Evolutionary conservation across 768 basidiomycete genomes (phyloP).

Genomic region (Hypholoma sublateritium): DNA sequence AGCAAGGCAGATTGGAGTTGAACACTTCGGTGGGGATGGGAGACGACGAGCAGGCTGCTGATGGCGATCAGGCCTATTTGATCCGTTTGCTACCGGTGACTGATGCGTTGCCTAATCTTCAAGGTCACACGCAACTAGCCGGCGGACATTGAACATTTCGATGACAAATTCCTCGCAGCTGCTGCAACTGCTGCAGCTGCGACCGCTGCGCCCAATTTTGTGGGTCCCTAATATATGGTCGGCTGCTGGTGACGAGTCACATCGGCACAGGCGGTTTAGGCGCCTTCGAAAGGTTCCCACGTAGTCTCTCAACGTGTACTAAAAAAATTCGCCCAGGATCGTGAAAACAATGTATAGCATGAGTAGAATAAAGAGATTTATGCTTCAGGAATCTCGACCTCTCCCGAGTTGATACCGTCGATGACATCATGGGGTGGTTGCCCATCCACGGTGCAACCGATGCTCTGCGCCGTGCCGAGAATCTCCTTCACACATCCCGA

Average conservation of each 20-base stretch:
- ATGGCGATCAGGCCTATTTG: too few relatives aligned
- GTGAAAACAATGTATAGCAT: conserved; percentile 24
- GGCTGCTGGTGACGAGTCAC: background rate
- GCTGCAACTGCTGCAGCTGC: too few relatives aligned
- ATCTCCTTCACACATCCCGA: conserved; percentile 95
- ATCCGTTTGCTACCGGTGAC: too few relatives aligned
- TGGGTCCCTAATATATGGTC: background rate
- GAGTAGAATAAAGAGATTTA: conserved; percentile 41
- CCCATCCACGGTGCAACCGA: conserved; percentile 97
- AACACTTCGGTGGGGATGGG: too few relatives aligned
- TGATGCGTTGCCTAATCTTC: too few relatives aligned
- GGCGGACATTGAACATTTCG: too few relatives aligned
- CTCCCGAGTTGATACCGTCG: conserved; percentile 81
- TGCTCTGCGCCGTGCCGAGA: conserved; percentile 93
- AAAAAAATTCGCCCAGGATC: background rate
- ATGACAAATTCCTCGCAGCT: too few relatives aligned
- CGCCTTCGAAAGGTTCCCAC: background rate
- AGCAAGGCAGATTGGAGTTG: too few relatives aligned
- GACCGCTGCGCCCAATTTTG: too few relatives aligned
- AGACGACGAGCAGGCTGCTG: too few relatives aligned
- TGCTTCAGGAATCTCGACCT: conserved; percentile 85
- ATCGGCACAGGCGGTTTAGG: background rate
- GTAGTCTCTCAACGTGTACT: background rate
- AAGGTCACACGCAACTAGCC: too few relatives aligned
- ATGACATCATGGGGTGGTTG: conserved; percentile 91